These are phyloP conservation scores for Cercospora citrullina DNA, from an alignment of 2,329 filamentous ascomycete species.

Conservation along the genomic window DNA sequence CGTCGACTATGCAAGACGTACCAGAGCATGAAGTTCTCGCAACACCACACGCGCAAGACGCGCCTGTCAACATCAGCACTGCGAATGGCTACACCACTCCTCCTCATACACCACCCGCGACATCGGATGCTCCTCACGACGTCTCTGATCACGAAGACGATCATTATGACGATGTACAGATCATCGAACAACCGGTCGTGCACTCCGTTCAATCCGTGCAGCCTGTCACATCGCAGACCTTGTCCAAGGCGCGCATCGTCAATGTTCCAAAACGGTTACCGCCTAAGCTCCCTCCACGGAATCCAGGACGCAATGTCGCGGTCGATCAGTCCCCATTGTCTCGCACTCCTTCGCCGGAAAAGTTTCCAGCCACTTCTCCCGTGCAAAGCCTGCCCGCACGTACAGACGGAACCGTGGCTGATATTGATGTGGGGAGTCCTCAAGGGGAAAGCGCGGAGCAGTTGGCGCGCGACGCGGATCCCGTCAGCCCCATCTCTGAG, in stretches of 20 bases:
- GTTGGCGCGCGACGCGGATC: background rate
- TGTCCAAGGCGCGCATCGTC: slow-evolving; percentile 74
- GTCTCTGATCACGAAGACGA: slow-evolving; percentile 45
- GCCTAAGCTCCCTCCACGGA: slow-evolving; percentile 75
- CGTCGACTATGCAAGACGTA: slow-evolving; percentile 31
- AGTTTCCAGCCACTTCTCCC: background rate
- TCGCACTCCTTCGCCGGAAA: slow-evolving; percentile 10
- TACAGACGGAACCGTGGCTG: background rate
- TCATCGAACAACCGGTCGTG: slow-evolving; percentile 46
- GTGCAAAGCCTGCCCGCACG: background rate
- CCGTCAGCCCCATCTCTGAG: background rate
- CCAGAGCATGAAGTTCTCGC: slow-evolving; percentile 34
- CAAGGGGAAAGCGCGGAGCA: background rate
- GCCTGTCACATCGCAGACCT: slow-evolving; percentile 36
- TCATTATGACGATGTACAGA: slow-evolving; percentile 54
- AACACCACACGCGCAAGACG: slow-evolving; percentile 11
- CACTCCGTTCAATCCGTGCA: slow-evolving; percentile 70
- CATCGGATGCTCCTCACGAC: slow-evolving; percentile 2
- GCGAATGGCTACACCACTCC: slow-evolving; percentile 37
- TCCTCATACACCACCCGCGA: slow-evolving; percentile 35
- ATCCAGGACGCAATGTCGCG: slow-evolving; percentile 57
- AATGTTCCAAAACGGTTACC: slow-evolving; percentile 79
- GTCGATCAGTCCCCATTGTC: slow-evolving; percentile 33
- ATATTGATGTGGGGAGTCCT: background rate
- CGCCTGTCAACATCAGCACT: slow-evolving; percentile 19